Conservation (phyloP, 1,284 basidiomycete genomes). For the Ganoderma lingzhi region DNA sequence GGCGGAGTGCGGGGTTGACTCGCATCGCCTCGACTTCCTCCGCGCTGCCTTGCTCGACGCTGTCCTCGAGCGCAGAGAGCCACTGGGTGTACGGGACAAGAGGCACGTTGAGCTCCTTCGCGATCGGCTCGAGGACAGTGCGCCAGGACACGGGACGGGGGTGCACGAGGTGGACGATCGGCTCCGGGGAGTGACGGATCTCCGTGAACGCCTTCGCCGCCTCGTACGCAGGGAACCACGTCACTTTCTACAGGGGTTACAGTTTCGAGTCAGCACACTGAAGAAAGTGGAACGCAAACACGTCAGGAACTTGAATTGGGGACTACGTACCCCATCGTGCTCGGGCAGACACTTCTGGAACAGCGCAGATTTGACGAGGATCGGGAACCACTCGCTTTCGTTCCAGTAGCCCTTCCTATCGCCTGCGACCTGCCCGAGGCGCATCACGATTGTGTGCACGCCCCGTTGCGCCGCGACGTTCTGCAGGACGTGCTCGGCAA, state of each 20-base stretch:
- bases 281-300: neutral
- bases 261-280: neutral
- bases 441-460: slow-evolving; percentile 44
- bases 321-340: slow-evolving; percentile 25
- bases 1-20: slow-evolving; percentile 41
- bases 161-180: slow-evolving; percentile 41
- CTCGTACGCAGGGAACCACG: slow-evolving; percentile 40
- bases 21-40: slow-evolving; percentile 43
- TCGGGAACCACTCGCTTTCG: slow-evolving; percentile 53
- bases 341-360: slow-evolving; percentile 41
- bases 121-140: slow-evolving; percentile 31
- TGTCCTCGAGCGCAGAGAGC: slow-evolving; percentile 30
- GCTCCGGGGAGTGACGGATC: slow-evolving; percentile 30
- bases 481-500: slow-evolving; percentile 44
- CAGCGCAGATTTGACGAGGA: slow-evolving; percentile 46
- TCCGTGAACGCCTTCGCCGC: slow-evolving; percentile 37
- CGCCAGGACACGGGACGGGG: slow-evolving; percentile 36
- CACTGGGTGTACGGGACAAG: slow-evolving; percentile 37
- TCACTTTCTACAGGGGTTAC: slow-evolving; percentile 22
- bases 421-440: slow-evolving; percentile 54
- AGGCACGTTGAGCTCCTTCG: slow-evolving; percentile 29
- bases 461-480: slow-evolving; percentile 31
- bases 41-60: slow-evolving; percentile 19
- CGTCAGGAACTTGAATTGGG: neutral
- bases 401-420: slow-evolving; percentile 52